Evolutionary conservation across 1,284 basidiomycete genomes (phyloP), one percentile per base, ranked within the genome.

Genomic region (Melampsora americana): DNA sequence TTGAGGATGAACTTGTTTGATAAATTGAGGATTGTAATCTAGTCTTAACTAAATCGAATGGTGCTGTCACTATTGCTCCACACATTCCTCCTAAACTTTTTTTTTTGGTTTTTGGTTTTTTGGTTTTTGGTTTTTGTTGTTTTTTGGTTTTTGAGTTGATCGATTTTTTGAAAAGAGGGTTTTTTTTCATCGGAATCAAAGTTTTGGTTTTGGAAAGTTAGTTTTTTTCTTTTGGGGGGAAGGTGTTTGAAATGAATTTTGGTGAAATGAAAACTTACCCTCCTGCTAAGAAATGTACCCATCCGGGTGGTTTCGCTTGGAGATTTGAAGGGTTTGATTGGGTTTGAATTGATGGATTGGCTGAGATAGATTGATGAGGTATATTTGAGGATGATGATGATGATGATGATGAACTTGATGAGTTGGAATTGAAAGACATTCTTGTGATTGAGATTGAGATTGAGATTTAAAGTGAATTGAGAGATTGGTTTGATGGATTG

Each of bases 41-140:
- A 35, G 96, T 99, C 85, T 99, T 99, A 79, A 99, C 95, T 35
- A 99, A 93, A 83, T 99, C 95, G 80, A 99, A 94, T 0, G 95
- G 95, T 48, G 93, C 93, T 0, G 95, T 99, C 11, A 98, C 90
- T 79, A 96, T 92, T 12, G 94, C 94, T 61, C 95, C 96, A 81
- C 93, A 93, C 95, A 99, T 97, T 30, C 95, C 95, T 23, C 95
- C 96, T 12, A 95, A 85, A 39, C 95, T 95, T 56, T 28, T n/a
- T 28, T 48, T 6, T 28, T 44, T 48, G 39, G 50, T 26, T 2
- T n/a, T 28, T 9, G 48, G 7, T 26, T 66, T 60, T 2, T 26
- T 28, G n/a, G n/a, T n/a, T n/a, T n/a, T n/a, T n/a, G n/a, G n/a
- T n/a, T n/a, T n/a, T n/a, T n/a, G n/a, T n/a, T n/a, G n/a, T n/a